A percentile compares a stretch with the other conserved stretches of the same genome.
Conservation (phyloP, 2,329 filamentous ascomycete species). For the Dryadomyces sulphureus region DNA sequence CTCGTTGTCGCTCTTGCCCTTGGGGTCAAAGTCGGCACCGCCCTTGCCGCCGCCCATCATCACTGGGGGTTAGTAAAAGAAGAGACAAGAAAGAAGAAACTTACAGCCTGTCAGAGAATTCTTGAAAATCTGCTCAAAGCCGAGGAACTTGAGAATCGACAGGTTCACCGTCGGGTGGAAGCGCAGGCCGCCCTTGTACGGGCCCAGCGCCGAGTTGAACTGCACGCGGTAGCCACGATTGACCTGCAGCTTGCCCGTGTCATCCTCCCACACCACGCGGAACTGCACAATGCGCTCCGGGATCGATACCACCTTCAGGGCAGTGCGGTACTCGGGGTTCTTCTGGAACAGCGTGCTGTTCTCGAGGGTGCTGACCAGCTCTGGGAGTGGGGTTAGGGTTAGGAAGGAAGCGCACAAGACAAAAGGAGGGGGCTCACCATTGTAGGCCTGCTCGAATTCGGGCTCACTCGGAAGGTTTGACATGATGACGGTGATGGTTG, state of each 20-base stretch:
- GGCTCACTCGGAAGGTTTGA: slow-evolving; percentile 78
- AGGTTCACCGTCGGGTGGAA: slow-evolving; percentile 84
- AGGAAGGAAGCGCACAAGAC: not conserved
- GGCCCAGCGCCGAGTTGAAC: slow-evolving; percentile 94
- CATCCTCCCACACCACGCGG: slow-evolving; percentile 93
- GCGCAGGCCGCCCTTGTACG: slow-evolving; percentile 94
- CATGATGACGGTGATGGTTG: slow-evolving; percentile 41
- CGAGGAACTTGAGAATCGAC: slow-evolving; percentile 85
- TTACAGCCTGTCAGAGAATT: slow-evolving; percentile 90
- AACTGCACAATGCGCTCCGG: slow-evolving; percentile 96
- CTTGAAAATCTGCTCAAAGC: slow-evolving; percentile 99
- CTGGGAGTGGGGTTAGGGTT: slow-evolving; percentile 18
- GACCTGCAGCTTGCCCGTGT: slow-evolving; percentile 76
- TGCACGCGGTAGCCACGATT: slow-evolving; percentile 95
- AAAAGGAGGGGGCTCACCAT: slow-evolving; percentile 45
- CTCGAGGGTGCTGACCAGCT: slow-evolving; percentile 90
- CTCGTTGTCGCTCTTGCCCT: slow-evolving; percentile 94
- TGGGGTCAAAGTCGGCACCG: slow-evolving; percentile 96
- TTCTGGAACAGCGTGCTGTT: slow-evolving; percentile 85
- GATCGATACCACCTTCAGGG: slow-evolving; percentile 73
- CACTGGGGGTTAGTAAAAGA: slow-evolving; percentile 30
- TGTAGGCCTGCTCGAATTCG: slow-evolving; percentile 98
- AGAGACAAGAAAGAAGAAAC: slow-evolving; percentile 23
- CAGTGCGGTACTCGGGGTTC: slow-evolving; percentile 87
- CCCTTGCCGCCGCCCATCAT: slow-evolving; percentile 97